Conservation (phyloP, 2,329 filamentous ascomycete genomes). For the Iodosphaeria phyllophila region DNA sequence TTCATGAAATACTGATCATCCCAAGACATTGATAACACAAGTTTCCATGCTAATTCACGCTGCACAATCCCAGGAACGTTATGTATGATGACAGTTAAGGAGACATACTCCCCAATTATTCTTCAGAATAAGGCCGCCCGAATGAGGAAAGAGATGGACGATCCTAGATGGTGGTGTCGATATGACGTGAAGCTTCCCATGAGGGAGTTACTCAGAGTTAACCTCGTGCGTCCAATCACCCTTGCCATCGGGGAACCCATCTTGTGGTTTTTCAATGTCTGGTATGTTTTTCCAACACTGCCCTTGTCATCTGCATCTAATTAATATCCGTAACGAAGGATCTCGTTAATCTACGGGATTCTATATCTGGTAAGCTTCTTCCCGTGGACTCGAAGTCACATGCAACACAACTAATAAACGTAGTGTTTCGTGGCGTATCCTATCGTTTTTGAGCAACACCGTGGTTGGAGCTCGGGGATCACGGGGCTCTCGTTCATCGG, state of each 20-base stretch:
- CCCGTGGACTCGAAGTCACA: no score
- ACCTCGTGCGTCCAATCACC: slow-evolving; percentile 58
- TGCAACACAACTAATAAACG: no score
- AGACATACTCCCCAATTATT: slow-evolving; percentile 61
- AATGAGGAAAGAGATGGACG: slow-evolving; percentile 47
- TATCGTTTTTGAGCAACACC: slow-evolving; percentile 55
- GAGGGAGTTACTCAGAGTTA: slow-evolving; percentile 50
- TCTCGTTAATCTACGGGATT: slow-evolving; percentile 72
- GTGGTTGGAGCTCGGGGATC: slow-evolving; percentile 59
- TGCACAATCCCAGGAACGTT: no score
- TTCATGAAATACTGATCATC: no score
- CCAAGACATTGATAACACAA: no score
- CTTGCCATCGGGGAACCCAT: slow-evolving; percentile 73
- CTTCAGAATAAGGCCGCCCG: slow-evolving; percentile 46
- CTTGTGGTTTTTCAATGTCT: slow-evolving; percentile 46
- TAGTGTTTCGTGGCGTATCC: slow-evolving; percentile 83
- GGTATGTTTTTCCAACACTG: slow-evolving; percentile 23
- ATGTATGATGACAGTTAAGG: slow-evolving; percentile 41
- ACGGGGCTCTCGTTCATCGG: slow-evolving; percentile 66
- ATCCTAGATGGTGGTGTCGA: slow-evolving; percentile 58
- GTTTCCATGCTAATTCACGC: no score
- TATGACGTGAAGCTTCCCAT: slow-evolving; percentile 58
- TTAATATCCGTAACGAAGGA: slow-evolving; percentile 25
- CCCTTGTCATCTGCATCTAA: background rate
- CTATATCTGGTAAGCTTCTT: no score